Conservation (phyloP, 768 basidiomycete genomes). For the Mycena sanguinolenta region DNA sequence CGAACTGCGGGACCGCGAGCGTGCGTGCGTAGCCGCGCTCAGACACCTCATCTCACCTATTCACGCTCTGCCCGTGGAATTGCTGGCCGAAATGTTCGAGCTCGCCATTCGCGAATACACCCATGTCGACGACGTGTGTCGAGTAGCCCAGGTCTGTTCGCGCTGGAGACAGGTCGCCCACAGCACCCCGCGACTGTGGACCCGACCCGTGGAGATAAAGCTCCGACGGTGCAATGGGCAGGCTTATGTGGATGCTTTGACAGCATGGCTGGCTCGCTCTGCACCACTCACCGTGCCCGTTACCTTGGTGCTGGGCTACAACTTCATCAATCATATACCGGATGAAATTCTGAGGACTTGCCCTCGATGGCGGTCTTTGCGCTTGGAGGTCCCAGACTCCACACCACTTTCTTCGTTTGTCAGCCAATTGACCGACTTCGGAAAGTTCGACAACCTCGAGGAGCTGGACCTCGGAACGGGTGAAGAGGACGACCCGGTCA, state of each 20-base stretch:
- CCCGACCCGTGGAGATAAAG: neutral
- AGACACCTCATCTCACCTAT: neutral
- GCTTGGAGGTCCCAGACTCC: accelerated
- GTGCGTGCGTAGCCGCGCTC: neutral
- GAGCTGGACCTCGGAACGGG: neutral
- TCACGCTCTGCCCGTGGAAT: neutral
- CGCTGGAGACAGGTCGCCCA: conserved; percentile 6
- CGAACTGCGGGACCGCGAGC: neutral
- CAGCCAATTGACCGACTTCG: neutral
- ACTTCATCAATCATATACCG: neutral
- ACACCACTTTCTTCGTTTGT: neutral
- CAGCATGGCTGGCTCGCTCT: conserved; percentile 1
- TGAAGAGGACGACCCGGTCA: too few relatives aligned
- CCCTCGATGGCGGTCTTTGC: neutral
- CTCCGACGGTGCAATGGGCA: neutral
- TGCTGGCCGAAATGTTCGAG: neutral
- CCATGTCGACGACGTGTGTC: neutral
- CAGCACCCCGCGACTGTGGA: conserved; percentile 9
- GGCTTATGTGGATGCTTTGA: neutral
- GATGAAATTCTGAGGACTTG: neutral
- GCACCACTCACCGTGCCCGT: neutral
- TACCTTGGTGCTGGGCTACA: neutral
- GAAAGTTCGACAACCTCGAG: neutral
- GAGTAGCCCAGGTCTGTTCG: conserved; percentile 2
- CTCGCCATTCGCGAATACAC: neutral